Base-by-base conservation (phyloP, 1,284 basidiomycete species). In the Pyrrhoderma lamaoense region DNA sequence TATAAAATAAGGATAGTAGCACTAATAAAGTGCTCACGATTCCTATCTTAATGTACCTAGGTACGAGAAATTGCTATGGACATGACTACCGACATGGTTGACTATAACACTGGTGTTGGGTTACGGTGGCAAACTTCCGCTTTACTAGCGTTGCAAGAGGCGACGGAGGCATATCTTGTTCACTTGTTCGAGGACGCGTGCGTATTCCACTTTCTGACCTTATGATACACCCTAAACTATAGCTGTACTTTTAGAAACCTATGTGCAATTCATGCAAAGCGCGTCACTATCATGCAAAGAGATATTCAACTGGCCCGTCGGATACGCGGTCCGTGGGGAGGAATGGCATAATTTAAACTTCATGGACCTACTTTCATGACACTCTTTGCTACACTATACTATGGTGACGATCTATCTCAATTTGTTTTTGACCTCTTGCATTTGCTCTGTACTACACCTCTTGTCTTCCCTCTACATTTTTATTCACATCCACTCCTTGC, bases 281-380 rank as follows among this genome's bases (percentile, higher is more conserved):
- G 95, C 62, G 96, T 99, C 11, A 99, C 96, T 5, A 88, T 99
- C 62, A 97, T 97, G 94, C 90, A 93, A 57, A 80, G 89, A 58
- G 96, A 99, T 65, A 95, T 99, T 58, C 93, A 96, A 59, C 84
- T 99, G 42, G 95, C 95, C 22, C 79, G 95, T 52, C 81, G 95
- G 58, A 91, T 99, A 72, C 82, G 95, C 53, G 95, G 95, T 2
- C 79, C 80, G 42, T 89, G 85, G 83, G 80, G 78, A 49, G 72
- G 61, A 22, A 59, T 64, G 59, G 62, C 60, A 38, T 65, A 53
- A 59, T 49, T 34, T 48, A 40, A 40, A 8, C n/a, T 14, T 16
- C n/a, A 22, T 8, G 16, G 35, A 11, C 35, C 35, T 37, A 11
- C 38, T 14, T 22, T 40, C n/a, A 5, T 22, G 7, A 39, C 48